These are phyloP conservation scores for Sisymbrium irio DNA, from an alignment of 345 rosid genomes.

Conservation along the genomic window DNA sequence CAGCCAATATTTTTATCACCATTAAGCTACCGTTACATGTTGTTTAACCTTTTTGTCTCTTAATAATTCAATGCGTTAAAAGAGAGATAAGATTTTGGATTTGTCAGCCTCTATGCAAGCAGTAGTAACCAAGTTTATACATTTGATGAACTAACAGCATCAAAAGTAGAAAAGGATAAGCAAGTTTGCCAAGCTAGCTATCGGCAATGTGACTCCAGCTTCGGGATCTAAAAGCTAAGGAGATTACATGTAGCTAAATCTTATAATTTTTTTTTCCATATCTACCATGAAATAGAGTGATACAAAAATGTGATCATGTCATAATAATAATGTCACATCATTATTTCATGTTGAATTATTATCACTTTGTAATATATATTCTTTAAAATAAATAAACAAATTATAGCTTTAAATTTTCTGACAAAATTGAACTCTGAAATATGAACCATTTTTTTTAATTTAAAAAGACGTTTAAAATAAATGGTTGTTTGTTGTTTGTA, in stretches of 20 bases:
- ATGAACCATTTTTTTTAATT: neutral
- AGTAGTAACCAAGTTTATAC: neutral
- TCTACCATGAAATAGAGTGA: neutral
- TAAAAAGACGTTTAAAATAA: neutral
- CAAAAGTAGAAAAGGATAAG: neutral
- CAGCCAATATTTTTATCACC: neutral
- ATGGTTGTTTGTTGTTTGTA: neutral
- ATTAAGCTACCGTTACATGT: neutral
- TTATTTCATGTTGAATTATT: neutral
- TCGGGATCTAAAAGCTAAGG: neutral
- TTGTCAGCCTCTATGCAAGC: neutral
- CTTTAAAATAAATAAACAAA: neutral
- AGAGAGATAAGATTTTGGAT: neutral
- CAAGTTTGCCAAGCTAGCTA: neutral
- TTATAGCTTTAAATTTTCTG: neutral
- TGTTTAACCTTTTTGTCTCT: neutral
- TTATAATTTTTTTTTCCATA: neutral
- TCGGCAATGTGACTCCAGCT: neutral
- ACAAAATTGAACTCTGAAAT: neutral
- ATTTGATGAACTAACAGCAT: neutral
- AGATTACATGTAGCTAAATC: neutral
- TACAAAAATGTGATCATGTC: conserved; percentile 7
- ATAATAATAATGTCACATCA: neutral
- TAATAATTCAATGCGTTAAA: neutral
- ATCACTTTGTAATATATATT: neutral